Conservation (phyloP, 2,329 filamentous ascomycete genomes). For the Alternaria sp. region DNA sequence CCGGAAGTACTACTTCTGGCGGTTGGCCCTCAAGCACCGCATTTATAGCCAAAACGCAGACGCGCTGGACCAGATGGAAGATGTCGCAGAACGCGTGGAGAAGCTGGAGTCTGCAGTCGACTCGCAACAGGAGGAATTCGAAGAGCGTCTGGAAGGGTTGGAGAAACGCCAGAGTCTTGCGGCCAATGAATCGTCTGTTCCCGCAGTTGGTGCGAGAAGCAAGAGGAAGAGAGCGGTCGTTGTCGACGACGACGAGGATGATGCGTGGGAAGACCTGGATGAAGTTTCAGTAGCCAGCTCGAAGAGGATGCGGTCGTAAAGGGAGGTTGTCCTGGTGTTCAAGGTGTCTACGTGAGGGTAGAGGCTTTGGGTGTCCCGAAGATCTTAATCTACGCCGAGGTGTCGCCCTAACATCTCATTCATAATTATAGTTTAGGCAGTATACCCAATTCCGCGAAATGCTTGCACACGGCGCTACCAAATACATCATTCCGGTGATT, state of each 20-base stretch:
- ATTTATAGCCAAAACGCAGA: slow-evolving; percentile 79
- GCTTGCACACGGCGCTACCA: background rate
- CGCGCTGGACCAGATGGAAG: slow-evolving; percentile 70
- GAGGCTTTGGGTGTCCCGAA: background rate
- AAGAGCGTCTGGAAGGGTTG: slow-evolving; percentile 66
- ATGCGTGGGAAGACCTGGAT: slow-evolving; percentile 50
- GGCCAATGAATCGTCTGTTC: slow-evolving; percentile 25
- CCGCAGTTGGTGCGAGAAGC: slow-evolving; percentile 24
- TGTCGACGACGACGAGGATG: slow-evolving; percentile 52
- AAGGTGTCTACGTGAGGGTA: background rate
- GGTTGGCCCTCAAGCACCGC: slow-evolving; percentile 77
- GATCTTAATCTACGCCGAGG: background rate
- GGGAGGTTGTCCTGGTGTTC: background rate
- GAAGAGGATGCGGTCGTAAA: slow-evolving; percentile 38
- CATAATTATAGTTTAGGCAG: slow-evolving; percentile 11
- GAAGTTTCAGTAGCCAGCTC: slow-evolving; percentile 39
- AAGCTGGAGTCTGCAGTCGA: slow-evolving; percentile 75
- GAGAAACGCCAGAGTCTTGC: slow-evolving; percentile 45
- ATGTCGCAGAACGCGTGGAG: slow-evolving; percentile 71
- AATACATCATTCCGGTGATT: slow-evolving; percentile 12
- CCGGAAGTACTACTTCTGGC: slow-evolving; percentile 74
- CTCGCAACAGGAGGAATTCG: slow-evolving; percentile 76
- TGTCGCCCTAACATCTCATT: background rate
- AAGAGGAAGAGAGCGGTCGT: slow-evolving; percentile 48
- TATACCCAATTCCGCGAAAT: slow-evolving; percentile 17